Percentiles rank a stretch among this genome's conserved stretches.
phyloP scores from a whole-genome alignment of 768 basidiomycete genomes.

The Lactifluus rugatus region DNA sequence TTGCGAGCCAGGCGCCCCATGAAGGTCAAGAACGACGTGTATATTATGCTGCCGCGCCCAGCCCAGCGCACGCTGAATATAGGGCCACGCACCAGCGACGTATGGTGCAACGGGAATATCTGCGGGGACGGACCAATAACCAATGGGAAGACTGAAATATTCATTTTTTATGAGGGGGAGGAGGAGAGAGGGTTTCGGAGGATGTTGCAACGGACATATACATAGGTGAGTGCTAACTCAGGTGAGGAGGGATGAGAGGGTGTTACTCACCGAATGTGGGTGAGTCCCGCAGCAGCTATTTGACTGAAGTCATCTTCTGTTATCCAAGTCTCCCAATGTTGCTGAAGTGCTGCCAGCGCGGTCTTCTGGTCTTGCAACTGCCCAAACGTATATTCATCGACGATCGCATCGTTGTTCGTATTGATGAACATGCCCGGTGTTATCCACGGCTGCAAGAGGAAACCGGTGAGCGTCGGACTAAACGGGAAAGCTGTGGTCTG shows the following conservation, averaged over 20 bases:
- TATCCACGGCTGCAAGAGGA: slow-evolving; percentile 54
- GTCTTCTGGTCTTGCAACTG: slow-evolving; percentile 37
- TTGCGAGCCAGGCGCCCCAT: slow-evolving; percentile 57
- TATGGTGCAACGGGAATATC: slow-evolving; percentile 44
- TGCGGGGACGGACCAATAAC: slow-evolving; percentile 75
- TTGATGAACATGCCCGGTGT: slow-evolving; percentile 63
- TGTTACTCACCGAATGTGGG: slow-evolving; percentile 57
- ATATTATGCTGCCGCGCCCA: slow-evolving; percentile 56
- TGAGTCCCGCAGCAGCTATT: slow-evolving; percentile 57
- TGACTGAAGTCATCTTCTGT: slow-evolving; percentile 60
- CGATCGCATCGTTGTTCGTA: slow-evolving; percentile 44
- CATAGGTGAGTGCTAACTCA: neutral
- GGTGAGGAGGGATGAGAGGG: neutral
- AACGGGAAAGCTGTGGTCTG: neutral
- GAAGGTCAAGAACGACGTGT: slow-evolving; percentile 67
- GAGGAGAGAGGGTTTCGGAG: neutral
- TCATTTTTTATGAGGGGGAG: neutral
- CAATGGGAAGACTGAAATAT: slow-evolving; percentile 49
- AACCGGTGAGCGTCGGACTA: neutral
- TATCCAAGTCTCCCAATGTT: slow-evolving; percentile 59
- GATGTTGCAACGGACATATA: neutral
- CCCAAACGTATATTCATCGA: slow-evolving; percentile 58
- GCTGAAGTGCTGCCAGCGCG: slow-evolving; percentile 35
- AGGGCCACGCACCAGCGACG: slow-evolving; percentile 56
- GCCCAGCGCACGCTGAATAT: slow-evolving; percentile 49